Evolutionary conservation across 2,329 filamentous ascomycete species (phyloP).

Genomic region (Coniochaeta ligniaria): DNA sequence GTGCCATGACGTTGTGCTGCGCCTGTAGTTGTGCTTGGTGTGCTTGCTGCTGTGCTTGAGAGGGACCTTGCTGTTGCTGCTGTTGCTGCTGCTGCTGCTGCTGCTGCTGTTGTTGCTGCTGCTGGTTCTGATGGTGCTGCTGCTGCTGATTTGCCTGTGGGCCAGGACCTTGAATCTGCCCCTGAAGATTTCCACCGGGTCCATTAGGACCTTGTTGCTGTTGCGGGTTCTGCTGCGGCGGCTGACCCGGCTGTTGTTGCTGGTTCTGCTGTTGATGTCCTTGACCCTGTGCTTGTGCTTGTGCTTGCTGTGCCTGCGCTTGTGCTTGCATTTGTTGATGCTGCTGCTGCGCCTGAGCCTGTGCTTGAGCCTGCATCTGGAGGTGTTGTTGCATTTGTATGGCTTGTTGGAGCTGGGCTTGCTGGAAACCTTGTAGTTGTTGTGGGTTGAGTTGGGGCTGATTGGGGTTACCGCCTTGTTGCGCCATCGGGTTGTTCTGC

Average conservation of each 20-base stretch:
- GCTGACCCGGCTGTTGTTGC: slow-evolving; percentile 25
- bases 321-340: slow-evolving; percentile 25
- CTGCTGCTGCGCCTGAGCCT: slow-evolving; percentile 25
- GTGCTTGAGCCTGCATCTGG: too few species aligned
- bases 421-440: slow-evolving; percentile 22
- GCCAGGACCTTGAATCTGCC: slow-evolving; percentile 12
- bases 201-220: slow-evolving; percentile 12
- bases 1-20: slow-evolving; percentile 13
- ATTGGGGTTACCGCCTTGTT: slow-evolving; percentile 33
- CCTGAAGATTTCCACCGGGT: slow-evolving; percentile 4
- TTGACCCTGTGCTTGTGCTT: slow-evolving; percentile 31
- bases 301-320: slow-evolving; percentile 28
- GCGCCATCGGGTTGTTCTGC: slow-evolving; percentile 33
- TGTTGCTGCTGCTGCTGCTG: slow-evolving; percentile 35
- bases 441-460: slow-evolving; percentile 39
- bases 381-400: slow-evolving; percentile 17
- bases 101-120: slow-evolving; percentile 27
- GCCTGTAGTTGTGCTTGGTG: slow-evolving; percentile 33
- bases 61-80: slow-evolving; percentile 29
- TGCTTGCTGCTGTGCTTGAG: slow-evolving; percentile 31
- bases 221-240: slow-evolving; percentile 9
- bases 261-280: slow-evolving; percentile 29
- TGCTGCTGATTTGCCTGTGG: slow-evolving; percentile 15
- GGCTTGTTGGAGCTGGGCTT: slow-evolving; percentile 23
- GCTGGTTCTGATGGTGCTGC: slow-evolving; percentile 22